A percentile compares a stretch with the other conserved stretches of the same genome.
phyloP scores from a whole-genome alignment of 441 rosid species.

The Jatropha multifida region DNA sequence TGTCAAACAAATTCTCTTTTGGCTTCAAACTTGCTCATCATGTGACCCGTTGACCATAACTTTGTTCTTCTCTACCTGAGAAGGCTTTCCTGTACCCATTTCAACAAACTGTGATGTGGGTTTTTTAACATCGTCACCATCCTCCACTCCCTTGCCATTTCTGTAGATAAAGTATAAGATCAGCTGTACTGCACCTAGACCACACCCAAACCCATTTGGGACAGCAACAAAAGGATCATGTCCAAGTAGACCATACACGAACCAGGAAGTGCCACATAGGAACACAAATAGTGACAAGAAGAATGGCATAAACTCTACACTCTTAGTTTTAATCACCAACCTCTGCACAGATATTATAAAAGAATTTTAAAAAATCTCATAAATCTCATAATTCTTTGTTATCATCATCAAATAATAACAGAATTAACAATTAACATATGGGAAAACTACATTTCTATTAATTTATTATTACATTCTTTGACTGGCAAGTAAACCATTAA shows the following conservation, averaged over 20 bases:
- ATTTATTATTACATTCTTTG: too few species aligned
- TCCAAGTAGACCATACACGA: slow-evolving; percentile 81
- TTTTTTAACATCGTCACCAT: slow-evolving; percentile 6
- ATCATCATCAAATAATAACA: too few species aligned
- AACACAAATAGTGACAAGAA: slow-evolving; percentile 85
- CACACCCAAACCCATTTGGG: slow-evolving; percentile 84
- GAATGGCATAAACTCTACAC: slow-evolving; percentile 97
- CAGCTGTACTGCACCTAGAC: slow-evolving; percentile 65
- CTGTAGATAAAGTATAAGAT: slow-evolving; percentile 70
- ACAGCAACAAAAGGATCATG: slow-evolving; percentile 79
- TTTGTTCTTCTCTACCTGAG: slow-evolving; percentile 11
- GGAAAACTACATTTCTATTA: too few species aligned
- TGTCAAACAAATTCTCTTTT: too few species aligned
- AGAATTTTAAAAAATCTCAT: background rate
- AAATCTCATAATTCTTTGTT: background rate
- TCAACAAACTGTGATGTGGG: slow-evolving; percentile 33
- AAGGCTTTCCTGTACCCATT: slow-evolving; percentile 38
- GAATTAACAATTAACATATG: background rate
- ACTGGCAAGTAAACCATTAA: too few species aligned
- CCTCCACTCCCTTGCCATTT: slow-evolving; percentile 38
- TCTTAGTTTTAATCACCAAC: slow-evolving; percentile 82
- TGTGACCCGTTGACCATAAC: slow-evolving; percentile 20
- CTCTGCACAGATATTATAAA: slow-evolving; percentile 44
- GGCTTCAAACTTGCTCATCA: slow-evolving; percentile 29
- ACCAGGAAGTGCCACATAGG: slow-evolving; percentile 95